phyloP scores from a whole-genome alignment of 176 grass and related monocot genomes.

The Paspalum notatum region DNA sequence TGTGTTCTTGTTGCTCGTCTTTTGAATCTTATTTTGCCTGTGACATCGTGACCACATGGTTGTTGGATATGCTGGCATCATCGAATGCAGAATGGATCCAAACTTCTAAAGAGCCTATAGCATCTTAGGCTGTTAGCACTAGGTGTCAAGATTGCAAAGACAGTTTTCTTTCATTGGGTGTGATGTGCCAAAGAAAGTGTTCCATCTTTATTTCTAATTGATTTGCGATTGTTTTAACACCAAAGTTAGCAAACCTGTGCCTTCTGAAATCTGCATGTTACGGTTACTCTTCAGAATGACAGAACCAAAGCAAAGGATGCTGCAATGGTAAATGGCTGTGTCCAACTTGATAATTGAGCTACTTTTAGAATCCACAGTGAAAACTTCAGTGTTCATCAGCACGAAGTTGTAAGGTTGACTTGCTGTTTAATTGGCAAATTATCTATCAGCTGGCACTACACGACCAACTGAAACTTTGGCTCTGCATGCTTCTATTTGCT shows the following conservation, averaged over 20 bases:
- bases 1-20: slow-evolving; percentile 2
- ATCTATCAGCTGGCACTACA: background rate
- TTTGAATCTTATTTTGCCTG: slow-evolving; percentile 2
- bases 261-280: background rate
- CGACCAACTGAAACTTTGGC: background rate
- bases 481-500: background rate
- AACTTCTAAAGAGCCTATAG: background rate
- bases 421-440: background rate
- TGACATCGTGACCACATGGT: background rate
- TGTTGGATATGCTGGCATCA: background rate
- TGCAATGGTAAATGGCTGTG: background rate
- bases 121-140: background rate
- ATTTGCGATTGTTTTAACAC: background rate
- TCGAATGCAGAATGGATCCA: background rate
- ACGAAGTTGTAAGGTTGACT: background rate
- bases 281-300: background rate
- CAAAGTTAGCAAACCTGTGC: background rate
- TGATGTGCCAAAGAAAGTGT: background rate
- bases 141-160: background rate
- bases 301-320: background rate
- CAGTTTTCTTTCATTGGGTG: background rate
- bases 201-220: background rate
- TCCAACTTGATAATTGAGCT: background rate
- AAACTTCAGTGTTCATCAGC: background rate
- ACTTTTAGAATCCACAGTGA: background rate